Conservation (phyloP, 2,329 filamentous ascomycete species). For the Elsinoe arachidis region DNA sequence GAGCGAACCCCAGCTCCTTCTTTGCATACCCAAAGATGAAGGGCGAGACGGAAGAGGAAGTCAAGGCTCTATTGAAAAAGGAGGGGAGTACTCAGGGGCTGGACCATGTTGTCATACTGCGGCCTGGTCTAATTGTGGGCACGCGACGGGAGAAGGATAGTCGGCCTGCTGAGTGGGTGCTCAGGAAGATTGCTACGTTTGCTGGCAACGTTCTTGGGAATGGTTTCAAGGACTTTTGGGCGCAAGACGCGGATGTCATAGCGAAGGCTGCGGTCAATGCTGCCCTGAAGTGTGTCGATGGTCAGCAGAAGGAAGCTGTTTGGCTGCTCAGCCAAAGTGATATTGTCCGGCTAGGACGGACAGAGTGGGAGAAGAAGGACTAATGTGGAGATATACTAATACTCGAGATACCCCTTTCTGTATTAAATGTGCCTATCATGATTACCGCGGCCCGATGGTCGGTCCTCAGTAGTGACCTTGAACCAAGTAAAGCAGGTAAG, state of each 20-base stretch:
- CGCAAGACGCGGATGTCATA: constrained; percentile 67
- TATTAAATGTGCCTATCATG: background rate
- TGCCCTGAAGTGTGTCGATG: constrained; percentile 42
- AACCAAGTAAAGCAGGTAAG: too few species aligned
- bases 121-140: constrained; percentile 70
- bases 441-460: background rate
- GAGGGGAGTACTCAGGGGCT: constrained; percentile 43
- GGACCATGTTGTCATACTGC: constrained; percentile 64
- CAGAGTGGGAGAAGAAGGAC: constrained; percentile 33
- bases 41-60: constrained; percentile 71
- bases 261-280: constrained; percentile 57
- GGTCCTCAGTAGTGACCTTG: too few species aligned
- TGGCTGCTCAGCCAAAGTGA: constrained; percentile 55
- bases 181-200: constrained; percentile 48
- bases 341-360: constrained; percentile 58
- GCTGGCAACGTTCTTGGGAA: constrained; percentile 46
- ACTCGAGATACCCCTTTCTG: background rate
- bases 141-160: constrained; percentile 51
- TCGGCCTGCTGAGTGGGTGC: constrained; percentile 45
- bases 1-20: constrained; percentile 44
- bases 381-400: background rate
- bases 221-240: constrained; percentile 54
- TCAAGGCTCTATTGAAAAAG: constrained; percentile 46
- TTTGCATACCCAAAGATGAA: constrained; percentile 65
- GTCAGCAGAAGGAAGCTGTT: constrained; percentile 47